phyloP scores from a whole-genome alignment of 1,284 basidiomycete species.

The Chalciporus piperatoides region DNA sequence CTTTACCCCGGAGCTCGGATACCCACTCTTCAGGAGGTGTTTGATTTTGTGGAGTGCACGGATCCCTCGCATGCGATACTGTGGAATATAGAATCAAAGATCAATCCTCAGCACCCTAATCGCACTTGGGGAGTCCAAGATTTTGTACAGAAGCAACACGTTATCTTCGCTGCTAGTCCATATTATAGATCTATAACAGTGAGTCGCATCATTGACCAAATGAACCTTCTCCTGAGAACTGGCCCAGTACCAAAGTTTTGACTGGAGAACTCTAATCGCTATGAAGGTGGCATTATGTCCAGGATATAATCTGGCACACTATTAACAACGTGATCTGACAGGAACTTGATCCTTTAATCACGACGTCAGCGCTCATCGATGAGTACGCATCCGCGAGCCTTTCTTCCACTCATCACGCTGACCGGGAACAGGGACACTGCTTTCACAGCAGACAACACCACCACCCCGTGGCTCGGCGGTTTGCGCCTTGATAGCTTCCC shows the following conservation, averaged over 20 bases:
- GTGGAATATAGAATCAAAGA: conserved; percentile 82
- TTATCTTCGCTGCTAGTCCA: conserved; percentile 51
- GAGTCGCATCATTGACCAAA: conserved; percentile 21
- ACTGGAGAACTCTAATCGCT: conserved; percentile 66
- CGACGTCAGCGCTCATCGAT: conserved; percentile 58
- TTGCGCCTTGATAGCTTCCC: conserved; percentile 53
- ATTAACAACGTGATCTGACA: conserved; percentile 4
- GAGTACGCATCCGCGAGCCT: conserved; percentile 39
- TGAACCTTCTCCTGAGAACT: conserved; percentile 1
- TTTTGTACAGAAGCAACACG: conserved; percentile 64
- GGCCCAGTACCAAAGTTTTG: conserved; percentile 67
- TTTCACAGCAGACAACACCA: conserved; percentile 35
- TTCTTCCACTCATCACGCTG: conserved; percentile 8
- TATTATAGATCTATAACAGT: conserved; percentile 62
- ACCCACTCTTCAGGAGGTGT: conserved; percentile 69
- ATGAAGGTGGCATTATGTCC: conserved; percentile 53
- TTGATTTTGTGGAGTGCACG: conserved; percentile 70
- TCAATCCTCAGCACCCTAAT: conserved; percentile 55
- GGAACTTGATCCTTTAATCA: conserved; percentile 50
- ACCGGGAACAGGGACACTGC: conserved; percentile 40
- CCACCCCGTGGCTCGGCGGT: conserved; percentile 63
- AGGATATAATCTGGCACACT: not conserved
- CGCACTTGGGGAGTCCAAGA: conserved; percentile 58
- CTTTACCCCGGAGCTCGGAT: conserved; percentile 65
- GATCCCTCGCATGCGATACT: conserved; percentile 56